phyloP scores from a whole-genome alignment of 1,284 basidiomycete species.

The Thecaphora frezii region DNA sequence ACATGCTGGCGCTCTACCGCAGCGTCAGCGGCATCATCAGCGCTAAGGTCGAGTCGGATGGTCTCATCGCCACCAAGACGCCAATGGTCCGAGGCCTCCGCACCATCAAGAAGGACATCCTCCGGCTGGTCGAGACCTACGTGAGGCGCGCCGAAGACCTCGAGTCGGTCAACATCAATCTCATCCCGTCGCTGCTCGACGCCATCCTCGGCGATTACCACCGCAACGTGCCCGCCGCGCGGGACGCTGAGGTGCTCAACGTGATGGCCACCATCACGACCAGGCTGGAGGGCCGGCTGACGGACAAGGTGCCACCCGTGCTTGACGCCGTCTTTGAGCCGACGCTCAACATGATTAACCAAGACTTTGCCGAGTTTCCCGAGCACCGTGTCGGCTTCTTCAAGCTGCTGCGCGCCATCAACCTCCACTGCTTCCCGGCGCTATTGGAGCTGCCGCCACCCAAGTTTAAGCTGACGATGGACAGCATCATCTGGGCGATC shows the following conservation, averaged over 20 bases:
- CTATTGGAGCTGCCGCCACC: slow-evolving; percentile 81
- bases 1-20: slow-evolving; percentile 97
- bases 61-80: slow-evolving; percentile 91
- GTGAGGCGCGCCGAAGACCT: slow-evolving; percentile 95
- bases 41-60: slow-evolving; percentile 77
- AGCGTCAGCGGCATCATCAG: slow-evolving; percentile 97
- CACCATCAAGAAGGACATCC: slow-evolving; percentile 97
- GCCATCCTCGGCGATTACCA: slow-evolving; percentile 96
- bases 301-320: slow-evolving; percentile 92
- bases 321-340: slow-evolving; percentile 97
- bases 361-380: slow-evolving; percentile 95
- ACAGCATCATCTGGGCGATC: slow-evolving; percentile 98
- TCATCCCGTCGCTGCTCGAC: slow-evolving; percentile 93
- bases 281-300: slow-evolving; percentile 64
- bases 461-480: slow-evolving; percentile 97
- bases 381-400: slow-evolving; percentile 98
- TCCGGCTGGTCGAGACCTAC: slow-evolving; percentile 94
- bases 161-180: slow-evolving; percentile 83
- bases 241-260: slow-evolving; percentile 96
- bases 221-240: slow-evolving; percentile 86
- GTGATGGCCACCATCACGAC: slow-evolving; percentile 94
- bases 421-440: slow-evolving; percentile 94
- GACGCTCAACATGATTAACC: slow-evolving; percentile 97
- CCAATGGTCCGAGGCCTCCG: slow-evolving; percentile 91
- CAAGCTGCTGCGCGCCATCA: slow-evolving; percentile 90